These are phyloP conservation scores for Trichoderma sp. DNA, from an alignment of 2,329 filamentous ascomycete species.

Conservation along the genomic window DNA sequence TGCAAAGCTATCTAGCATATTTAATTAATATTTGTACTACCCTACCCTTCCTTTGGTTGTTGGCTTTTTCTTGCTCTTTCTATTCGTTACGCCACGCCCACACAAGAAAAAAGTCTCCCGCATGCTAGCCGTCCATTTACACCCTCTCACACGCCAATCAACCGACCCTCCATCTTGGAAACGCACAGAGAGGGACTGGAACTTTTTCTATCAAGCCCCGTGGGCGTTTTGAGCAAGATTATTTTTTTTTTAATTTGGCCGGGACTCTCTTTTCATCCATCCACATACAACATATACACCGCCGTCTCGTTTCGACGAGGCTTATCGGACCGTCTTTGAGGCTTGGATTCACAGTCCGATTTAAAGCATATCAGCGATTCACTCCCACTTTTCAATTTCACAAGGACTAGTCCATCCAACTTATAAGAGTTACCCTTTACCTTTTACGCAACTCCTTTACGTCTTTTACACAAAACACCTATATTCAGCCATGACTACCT, in stretches of 20 bases:
- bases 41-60: slow-evolving; percentile 12
- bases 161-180: slow-evolving; percentile 19
- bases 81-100: slow-evolving; percentile 1
- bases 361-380: slow-evolving; percentile 3
- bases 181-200: neutral
- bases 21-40: too few relatives aligned
- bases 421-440: neutral
- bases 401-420: neutral
- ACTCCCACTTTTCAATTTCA: neutral
- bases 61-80: neutral
- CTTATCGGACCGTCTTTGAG: neutral
- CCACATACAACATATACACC: neutral
- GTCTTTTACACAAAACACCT: neutral
- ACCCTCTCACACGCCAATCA: slow-evolving; percentile 3
- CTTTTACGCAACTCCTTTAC: neutral
- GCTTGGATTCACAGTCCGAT: neutral
- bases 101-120: neutral
- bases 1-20: neutral
- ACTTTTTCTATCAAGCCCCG: neutral
- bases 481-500: slow-evolving; percentile 15
- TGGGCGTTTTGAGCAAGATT: neutral
- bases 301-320: neutral
- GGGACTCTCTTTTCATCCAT: neutral
- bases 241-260: neutral
- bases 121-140: slow-evolving; percentile 1